Evolutionary conservation across 2,329 filamentous ascomycete species (phyloP), one percentile per base, ranked within the genome.

Genomic region (Xylariales sp.): DNA sequence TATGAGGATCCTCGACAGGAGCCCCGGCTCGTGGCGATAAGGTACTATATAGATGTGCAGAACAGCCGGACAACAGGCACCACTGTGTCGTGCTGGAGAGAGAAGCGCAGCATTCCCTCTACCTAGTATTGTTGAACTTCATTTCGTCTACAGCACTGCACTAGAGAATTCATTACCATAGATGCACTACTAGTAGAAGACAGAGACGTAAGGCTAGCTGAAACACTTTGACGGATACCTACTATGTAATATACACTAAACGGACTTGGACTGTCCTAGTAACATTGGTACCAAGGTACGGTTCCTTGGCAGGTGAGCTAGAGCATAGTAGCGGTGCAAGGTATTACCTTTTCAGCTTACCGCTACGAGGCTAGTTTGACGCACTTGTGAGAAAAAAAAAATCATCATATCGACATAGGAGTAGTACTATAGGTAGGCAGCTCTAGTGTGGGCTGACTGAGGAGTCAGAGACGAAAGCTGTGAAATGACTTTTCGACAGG

Each of bases 301-400:
- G 55, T 14, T 55, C 14, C 61, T 65, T 64, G 57, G 62, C 65
- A 53, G 65, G 18, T 55, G 46, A 57, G 48, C 50, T 14, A 52
- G 16, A 30, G 14, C 32, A 46, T 23, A 28, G 30, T 58, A 41
- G 23, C 57, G 46, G 23, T 45, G 12, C 55, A 36, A 45, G 10
- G 23, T 45, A 30, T 43, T 43, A 34, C 36, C 5, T 50, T n/a
- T 49, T 30, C 41, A 63, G 59, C 61, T 64, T 54, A 49, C 62
- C 65, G 65, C 61, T 41, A 36, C 61, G 55, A 18, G 14, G 41
- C 43, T 50, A 43, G 50, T 34, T 52, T 50, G 9, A 48, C 39
- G 39, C 23, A 43, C 32, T 16, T 41, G 18, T 9, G 3, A 18
- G 23, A 36, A 36, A 36, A 39, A 39, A 39, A 30, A 36, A 14